Conservation (phyloP, 805 yeast species). For the Phaffomyces thermotolerans region DNA sequence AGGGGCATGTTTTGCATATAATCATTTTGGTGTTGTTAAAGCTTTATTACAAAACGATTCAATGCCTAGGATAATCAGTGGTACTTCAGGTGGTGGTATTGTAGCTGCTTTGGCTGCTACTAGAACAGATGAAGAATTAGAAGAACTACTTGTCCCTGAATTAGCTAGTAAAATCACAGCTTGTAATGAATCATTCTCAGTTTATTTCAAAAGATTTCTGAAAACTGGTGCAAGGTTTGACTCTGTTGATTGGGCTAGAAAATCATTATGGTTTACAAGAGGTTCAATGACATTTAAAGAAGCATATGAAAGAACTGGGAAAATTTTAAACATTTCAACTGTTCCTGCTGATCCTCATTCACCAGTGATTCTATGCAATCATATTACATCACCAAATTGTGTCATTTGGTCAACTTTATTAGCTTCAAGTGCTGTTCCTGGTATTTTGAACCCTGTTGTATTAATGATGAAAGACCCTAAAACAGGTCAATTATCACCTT, state of each 20-base stretch:
- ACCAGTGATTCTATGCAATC: slow-evolving; percentile 72
- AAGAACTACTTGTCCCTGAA: slow-evolving; percentile 45
- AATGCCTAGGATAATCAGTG: slow-evolving; percentile 63
- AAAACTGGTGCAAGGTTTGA: slow-evolving; percentile 75
- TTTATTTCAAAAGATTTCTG: slow-evolving; percentile 61
- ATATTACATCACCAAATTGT: slow-evolving; percentile 72
- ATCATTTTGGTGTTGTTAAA: slow-evolving; percentile 70
- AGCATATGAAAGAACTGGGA: slow-evolving; percentile 61
- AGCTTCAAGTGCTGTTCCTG: slow-evolving; percentile 81
- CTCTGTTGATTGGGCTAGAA: slow-evolving; percentile 65
- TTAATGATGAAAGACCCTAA: slow-evolving; percentile 56
- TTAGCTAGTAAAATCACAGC: slow-evolving; percentile 60
- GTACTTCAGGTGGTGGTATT: slow-evolving; percentile 78
- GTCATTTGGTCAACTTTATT: slow-evolving; percentile 73
- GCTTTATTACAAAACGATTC: slow-evolving; percentile 62
- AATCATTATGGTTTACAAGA: slow-evolving; percentile 59
- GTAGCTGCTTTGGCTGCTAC: slow-evolving; percentile 69
- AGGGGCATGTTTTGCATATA: slow-evolving; percentile 73
- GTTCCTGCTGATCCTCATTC: slow-evolving; percentile 80
- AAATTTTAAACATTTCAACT: slow-evolving; percentile 63
- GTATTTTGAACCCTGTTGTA: slow-evolving; percentile 72
- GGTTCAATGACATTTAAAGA: slow-evolving; percentile 71
- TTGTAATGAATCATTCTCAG: slow-evolving; percentile 53
- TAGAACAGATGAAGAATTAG: slow-evolving; percentile 60
- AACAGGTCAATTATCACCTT: slow-evolving; percentile 43